These are phyloP conservation scores for Nothophaeocryptopus gaeumannii DNA, from an alignment of 2,329 filamentous ascomycete species.

Conservation along the genomic window DNA sequence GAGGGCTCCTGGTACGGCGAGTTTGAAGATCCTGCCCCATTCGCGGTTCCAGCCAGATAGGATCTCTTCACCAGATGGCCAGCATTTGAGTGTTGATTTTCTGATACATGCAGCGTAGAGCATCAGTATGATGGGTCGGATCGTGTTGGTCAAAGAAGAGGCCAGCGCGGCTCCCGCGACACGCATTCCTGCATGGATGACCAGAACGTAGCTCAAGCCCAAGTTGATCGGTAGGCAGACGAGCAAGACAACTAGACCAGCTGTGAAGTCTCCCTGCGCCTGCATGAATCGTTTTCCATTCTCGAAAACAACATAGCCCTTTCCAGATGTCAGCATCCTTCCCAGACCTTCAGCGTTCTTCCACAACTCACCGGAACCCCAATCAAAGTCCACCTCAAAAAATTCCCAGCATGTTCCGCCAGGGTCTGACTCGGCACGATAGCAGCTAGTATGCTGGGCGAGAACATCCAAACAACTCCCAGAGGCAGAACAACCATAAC, in stretches of 20 bases:
- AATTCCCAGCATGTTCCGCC: conserved; percentile 50
- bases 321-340: too few relatives aligned
- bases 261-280: conserved; percentile 54
- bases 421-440: conserved; percentile 39
- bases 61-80: conserved; percentile 36
- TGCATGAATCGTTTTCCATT: conserved; percentile 55
- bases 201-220: conserved; percentile 19
- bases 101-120: conserved; percentile 45
- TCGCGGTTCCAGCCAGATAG: conserved; percentile 32
- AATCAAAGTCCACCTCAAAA: conserved; percentile 49
- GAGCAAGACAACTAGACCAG: conserved; percentile 31
- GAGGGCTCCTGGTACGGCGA: conserved; percentile 26
- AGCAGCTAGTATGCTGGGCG: conserved; percentile 43
- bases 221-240: conserved; percentile 21
- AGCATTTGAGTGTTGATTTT: conserved; percentile 44
- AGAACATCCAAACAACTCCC: conserved; percentile 49
- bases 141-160: conserved; percentile 40
- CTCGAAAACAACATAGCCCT: conserved; percentile 54
- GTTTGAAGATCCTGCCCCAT: conserved; percentile 35
- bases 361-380: conserved; percentile 42
- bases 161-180: conserved; percentile 53
- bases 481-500: conserved; percentile 48
- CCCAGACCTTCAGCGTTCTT: not conserved
- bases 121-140: conserved; percentile 49
- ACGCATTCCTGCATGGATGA: conserved; percentile 39